These are phyloP conservation scores for Dalechampia spathulata DNA, from an alignment of 441 rosid genomes.

Conservation along the genomic window DNA sequence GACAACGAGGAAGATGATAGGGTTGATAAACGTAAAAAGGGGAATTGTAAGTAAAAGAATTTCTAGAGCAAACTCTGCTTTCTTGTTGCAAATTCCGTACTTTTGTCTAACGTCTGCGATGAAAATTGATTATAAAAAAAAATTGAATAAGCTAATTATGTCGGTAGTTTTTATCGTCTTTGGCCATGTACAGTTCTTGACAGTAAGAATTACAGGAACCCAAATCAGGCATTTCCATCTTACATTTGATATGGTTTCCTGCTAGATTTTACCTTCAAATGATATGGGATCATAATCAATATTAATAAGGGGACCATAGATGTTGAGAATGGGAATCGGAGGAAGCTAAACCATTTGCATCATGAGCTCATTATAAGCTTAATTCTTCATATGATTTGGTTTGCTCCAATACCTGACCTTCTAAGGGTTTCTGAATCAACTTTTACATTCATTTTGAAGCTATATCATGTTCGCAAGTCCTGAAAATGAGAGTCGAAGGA, in stretches of 20 bases:
- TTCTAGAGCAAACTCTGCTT: no score
- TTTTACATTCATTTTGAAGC: background rate
- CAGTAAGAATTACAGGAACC: constrained; percentile 6
- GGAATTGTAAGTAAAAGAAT: no score
- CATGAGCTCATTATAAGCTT: background rate
- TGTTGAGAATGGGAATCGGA: constrained; percentile 14
- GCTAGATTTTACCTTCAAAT: background rate
- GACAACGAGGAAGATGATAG: constrained; percentile 7
- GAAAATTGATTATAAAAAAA: no score
- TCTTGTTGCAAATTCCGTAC: no score
- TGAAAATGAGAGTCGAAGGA: constrained; percentile 1
- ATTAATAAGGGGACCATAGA: background rate
- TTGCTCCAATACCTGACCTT: constrained; percentile 8
- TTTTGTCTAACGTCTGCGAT: no score
- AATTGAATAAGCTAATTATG: no score
- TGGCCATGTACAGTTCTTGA: background rate
- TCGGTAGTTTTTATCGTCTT: no score
- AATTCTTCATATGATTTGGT: background rate
- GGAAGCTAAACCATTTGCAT: constrained; percentile 5
- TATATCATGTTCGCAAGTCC: background rate
- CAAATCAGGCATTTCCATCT: background rate
- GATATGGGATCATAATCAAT: background rate
- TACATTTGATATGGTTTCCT: background rate
- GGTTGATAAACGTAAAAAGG: constrained; percentile 5
- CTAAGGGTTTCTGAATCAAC: background rate